Evolutionary conservation across 177 flowering plant species (phyloP).

Genomic region (Vitis hybrid): DNA sequence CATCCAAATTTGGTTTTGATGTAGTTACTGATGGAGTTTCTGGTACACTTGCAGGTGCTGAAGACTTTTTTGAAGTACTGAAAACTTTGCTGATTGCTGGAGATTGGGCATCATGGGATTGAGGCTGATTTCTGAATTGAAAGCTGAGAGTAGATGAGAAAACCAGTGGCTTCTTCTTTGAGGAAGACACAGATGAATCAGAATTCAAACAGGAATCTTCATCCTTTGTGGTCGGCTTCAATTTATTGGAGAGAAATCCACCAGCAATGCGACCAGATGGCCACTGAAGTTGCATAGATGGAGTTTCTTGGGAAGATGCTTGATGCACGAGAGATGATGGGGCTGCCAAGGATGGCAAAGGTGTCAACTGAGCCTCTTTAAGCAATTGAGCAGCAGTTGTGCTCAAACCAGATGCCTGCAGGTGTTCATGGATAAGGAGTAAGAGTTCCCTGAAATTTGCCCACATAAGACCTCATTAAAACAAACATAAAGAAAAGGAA

Average conservation of each 20-base stretch:
- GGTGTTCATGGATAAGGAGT: slow-evolving; percentile 94
- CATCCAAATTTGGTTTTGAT: slow-evolving; percentile 32
- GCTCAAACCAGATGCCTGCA: slow-evolving; percentile 80
- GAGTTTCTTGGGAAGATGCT: slow-evolving; percentile 52
- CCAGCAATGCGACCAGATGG: slow-evolving; percentile 67
- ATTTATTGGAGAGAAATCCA: slow-evolving; percentile 57
- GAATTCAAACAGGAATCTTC: slow-evolving; percentile 35
- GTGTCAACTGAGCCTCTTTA: slow-evolving; percentile 86
- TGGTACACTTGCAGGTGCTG: slow-evolving; percentile 21
- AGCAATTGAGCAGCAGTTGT: slow-evolving; percentile 62
- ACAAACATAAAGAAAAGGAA: slow-evolving; percentile 5
- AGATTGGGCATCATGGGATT: slow-evolving; percentile 32
- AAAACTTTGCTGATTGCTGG: slow-evolving; percentile 29
- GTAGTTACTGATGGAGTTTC: slow-evolving; percentile 41
- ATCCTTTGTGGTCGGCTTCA: slow-evolving; percentile 21
- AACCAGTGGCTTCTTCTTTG: slow-evolving; percentile 56
- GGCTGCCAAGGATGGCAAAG: slow-evolving; percentile 72
- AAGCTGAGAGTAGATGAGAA: slow-evolving; percentile 53
- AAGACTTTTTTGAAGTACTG: slow-evolving; percentile 33
- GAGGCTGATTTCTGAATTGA: slow-evolving; percentile 41
- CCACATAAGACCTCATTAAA: not conserved
- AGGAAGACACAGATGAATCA: slow-evolving; percentile 37
- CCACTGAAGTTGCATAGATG: slow-evolving; percentile 70
- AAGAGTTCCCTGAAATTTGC: slow-evolving; percentile 76
- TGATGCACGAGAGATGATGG: slow-evolving; percentile 65